Base-by-base conservation (phyloP, 1,284 basidiomycete species). In the Ustilago lituana region DNA sequence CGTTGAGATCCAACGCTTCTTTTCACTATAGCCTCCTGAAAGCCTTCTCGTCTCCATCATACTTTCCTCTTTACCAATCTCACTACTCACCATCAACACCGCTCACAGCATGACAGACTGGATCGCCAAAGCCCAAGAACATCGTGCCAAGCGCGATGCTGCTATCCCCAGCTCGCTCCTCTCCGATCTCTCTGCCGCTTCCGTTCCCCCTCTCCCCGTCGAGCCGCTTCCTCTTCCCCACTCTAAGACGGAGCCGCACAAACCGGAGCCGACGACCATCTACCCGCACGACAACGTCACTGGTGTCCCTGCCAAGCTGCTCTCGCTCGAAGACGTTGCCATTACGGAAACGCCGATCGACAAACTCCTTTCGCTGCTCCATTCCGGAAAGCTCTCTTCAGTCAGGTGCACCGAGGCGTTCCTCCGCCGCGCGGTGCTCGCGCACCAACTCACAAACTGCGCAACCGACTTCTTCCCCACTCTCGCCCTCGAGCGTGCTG, bases 401-500 rank as follows among this genome's bases (percentile, higher is more conserved):
- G 58, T 62, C 9, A 58, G 55, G 8, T 52, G 50, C 33, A 54
- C 58, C 9, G 58, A 67, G 19, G 72, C 72, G 4, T 74, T 74
- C 31, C 40, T 62, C 12, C 48, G 60, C 3, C 51, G 64, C 8
- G 72, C 69, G 0, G 58, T 59, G 22, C 38, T 74, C 4, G 68
- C 68, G 1, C 67, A 74, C n/a, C 64, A 72, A 31, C 39, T 67
- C 9, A 63, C 54, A 19, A 71, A 71, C 48, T 74, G 72, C 31
- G 35, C 59, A 9, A 67, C 60, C 27, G 68, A 72, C 27, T 58
- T 71, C 31, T 65, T 68, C 36, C 39, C 76, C 51, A 85, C 85
- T n/a, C 84, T 86, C 47, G 91, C 90, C 2, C 85, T 87, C 15
- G 79, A 85, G 53, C 85, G 86, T 50, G 91, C 90, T 0, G 83